Conservation (phyloP, 1,284 basidiomycete species). For the Clitocybe nebularis region DNA sequence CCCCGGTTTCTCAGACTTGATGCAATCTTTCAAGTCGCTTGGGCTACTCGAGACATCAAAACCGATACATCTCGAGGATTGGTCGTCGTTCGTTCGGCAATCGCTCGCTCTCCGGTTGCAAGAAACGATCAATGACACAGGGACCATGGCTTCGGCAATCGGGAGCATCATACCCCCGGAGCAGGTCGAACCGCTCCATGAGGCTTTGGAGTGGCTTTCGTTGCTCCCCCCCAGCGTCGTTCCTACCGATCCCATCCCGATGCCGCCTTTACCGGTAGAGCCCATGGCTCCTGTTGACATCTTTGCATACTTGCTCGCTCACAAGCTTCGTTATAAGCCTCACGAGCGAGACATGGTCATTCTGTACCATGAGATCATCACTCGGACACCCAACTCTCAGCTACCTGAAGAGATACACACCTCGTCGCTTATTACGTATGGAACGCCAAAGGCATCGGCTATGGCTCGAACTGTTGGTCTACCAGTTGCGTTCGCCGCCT, state of each 20-base stretch:
- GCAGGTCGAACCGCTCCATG: slow-evolving; percentile 33
- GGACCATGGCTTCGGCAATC: slow-evolving; percentile 37
- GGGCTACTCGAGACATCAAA: slow-evolving; percentile 62
- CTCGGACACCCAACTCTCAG: slow-evolving; percentile 22
- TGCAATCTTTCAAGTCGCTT: slow-evolving; percentile 71
- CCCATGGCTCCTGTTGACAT: slow-evolving; percentile 69
- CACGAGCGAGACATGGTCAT: slow-evolving; percentile 87
- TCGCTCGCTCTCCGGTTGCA: slow-evolving; percentile 16
- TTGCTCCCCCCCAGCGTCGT: slow-evolving; percentile 30
- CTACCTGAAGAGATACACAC: slow-evolving; percentile 58
- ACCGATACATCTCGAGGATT: slow-evolving; percentile 36
- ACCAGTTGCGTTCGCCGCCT: slow-evolving; percentile 78
- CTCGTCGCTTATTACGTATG: slow-evolving; percentile 73
- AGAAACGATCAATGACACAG: slow-evolving; percentile 1
- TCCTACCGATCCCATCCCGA: slow-evolving; percentile 20
- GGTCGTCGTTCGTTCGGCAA: slow-evolving; percentile 40
- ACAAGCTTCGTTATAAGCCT: slow-evolving; percentile 70
- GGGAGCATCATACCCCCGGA: slow-evolving; percentile 31
- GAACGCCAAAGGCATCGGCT: slow-evolving; percentile 62
- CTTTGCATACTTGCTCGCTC: slow-evolving; percentile 72
- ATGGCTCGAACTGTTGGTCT: slow-evolving; percentile 91
- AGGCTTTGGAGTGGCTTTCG: slow-evolving; percentile 61
- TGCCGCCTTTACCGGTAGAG: slow-evolving; percentile 44
- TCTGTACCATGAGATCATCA: slow-evolving; percentile 79
- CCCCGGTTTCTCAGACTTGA: slow-evolving; percentile 77